Conservation (phyloP, 805 yeast species). For the Vanderwaltozyma polyspora region DNA sequence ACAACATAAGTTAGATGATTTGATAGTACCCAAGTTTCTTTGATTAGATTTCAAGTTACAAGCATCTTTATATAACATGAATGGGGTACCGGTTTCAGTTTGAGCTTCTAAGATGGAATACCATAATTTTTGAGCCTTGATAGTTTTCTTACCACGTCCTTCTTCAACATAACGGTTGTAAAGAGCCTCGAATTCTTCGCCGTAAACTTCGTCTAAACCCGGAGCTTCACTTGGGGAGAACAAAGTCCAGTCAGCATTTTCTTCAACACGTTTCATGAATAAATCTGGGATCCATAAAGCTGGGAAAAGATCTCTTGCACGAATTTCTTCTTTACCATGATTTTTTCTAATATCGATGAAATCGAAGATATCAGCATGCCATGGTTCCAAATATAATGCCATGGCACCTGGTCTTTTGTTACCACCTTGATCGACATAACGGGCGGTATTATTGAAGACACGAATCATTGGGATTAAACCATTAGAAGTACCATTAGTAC, state of each 20-base stretch:
- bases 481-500: conserved; percentile 84
- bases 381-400: conserved; percentile 88
- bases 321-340: conserved; percentile 86
- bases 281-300: conserved; percentile 94
- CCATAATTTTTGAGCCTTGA: conserved; percentile 89
- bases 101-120: conserved; percentile 80
- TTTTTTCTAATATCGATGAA: conserved; percentile 80
- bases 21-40: conserved; percentile 82
- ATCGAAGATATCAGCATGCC: conserved; percentile 90
- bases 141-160: conserved; percentile 49
- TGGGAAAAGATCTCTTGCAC: conserved; percentile 88
- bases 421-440: conserved; percentile 97
- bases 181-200: conserved; percentile 67
- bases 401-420: conserved; percentile 97
- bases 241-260: conserved; percentile 71
- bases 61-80: conserved; percentile 86
- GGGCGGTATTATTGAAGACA: conserved; percentile 90
- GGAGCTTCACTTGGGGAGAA: conserved; percentile 87
- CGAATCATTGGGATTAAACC: conserved; percentile 95
- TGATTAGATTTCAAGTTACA: conserved; percentile 84
- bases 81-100: conserved; percentile 94
- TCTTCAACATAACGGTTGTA: conserved; percentile 65
- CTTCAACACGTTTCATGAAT: conserved; percentile 84
- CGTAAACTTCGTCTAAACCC: conserved; percentile 72
- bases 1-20: conserved; percentile 88